phyloP scores from a whole-genome alignment of 768 basidiomycete species.

The Phaeolepiota aurea region DNA sequence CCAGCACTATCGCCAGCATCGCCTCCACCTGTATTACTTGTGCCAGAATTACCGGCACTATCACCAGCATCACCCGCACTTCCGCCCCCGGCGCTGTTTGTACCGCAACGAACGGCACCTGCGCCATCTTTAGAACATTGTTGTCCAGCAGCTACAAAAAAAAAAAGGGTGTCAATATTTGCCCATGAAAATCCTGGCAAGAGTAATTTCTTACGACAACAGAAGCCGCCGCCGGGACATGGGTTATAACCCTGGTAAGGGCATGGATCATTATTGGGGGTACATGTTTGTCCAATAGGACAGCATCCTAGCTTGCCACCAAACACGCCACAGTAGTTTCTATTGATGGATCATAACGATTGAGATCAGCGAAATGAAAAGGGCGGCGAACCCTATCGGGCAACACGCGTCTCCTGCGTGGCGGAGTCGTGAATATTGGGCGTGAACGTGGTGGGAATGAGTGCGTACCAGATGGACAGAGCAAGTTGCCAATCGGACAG shows the following conservation, averaged over 20 bases:
- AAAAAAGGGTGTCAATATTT: no score
- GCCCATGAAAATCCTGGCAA: no score
- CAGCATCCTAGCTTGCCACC: slow-evolving; percentile 14
- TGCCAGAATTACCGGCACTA: not conserved
- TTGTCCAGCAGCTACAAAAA: slow-evolving; percentile 8
- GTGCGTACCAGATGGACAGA: no score
- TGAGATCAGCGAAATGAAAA: no score
- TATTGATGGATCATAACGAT: not conserved
- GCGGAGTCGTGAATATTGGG: no score
- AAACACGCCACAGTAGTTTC: slow-evolving; percentile 14
- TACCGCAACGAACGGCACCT: slow-evolving; percentile 5
- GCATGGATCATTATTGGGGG: slow-evolving; percentile 9
- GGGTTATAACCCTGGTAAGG: slow-evolving; percentile 7
- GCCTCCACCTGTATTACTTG: not conserved
- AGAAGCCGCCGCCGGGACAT: slow-evolving; percentile 12
- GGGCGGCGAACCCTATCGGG: no score
- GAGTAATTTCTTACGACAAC: slow-evolving; percentile 16
- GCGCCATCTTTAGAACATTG: slow-evolving; percentile 6
- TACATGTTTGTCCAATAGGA: slow-evolving; percentile 11
- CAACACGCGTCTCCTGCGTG: no score
- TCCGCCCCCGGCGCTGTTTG: not conserved
- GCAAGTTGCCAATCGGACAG: no score
- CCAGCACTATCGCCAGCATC: not conserved
- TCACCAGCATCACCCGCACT: not conserved
- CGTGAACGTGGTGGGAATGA: no score